Conservation (phyloP, 345 rosid genomes). For the Kandelia obovata region DNA sequence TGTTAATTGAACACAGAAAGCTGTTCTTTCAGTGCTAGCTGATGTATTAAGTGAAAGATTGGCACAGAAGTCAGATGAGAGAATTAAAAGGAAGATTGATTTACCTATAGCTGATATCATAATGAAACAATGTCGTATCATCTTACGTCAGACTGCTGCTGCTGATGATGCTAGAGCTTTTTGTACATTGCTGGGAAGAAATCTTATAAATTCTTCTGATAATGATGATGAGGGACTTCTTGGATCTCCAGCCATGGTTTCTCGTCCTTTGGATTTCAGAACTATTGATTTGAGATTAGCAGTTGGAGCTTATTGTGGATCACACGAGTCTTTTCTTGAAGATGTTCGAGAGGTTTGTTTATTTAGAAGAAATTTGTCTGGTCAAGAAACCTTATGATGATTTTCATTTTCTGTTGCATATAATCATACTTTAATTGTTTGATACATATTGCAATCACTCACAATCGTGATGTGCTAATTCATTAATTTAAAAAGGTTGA, state of each 20-base stretch:
- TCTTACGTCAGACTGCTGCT: slow-evolving; percentile 73
- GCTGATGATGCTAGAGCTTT: slow-evolving; percentile 79
- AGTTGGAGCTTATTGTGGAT: slow-evolving; percentile 80
- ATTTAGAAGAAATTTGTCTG: neutral
- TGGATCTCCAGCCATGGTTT: slow-evolving; percentile 94
- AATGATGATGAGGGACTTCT: slow-evolving; percentile 95
- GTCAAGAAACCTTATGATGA: neutral
- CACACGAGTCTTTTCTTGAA: slow-evolving; percentile 85
- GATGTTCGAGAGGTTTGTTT: slow-evolving; percentile 85
- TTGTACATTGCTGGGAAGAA: slow-evolving; percentile 85
- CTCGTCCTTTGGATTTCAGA: slow-evolving; percentile 94
- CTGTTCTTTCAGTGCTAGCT: slow-evolving; percentile 85
- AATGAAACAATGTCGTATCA: slow-evolving; percentile 86
- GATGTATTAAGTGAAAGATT: slow-evolving; percentile 49
- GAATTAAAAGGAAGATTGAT: slow-evolving; percentile 49
- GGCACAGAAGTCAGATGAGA: slow-evolving; percentile 47
- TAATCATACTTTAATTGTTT: neutral
- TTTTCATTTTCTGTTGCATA: slow-evolving; percentile 11
- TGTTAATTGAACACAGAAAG: slow-evolving; percentile 78
- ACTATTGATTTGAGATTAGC: slow-evolving; percentile 95
- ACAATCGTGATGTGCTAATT: neutral
- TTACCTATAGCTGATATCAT: slow-evolving; percentile 62
- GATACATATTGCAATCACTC: neutral
- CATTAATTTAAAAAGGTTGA: neutral
- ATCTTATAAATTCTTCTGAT: slow-evolving; percentile 58